Base-by-base conservation (phyloP, 2,329 filamentous ascomycete species). In the Aphanocladium album region DNA sequence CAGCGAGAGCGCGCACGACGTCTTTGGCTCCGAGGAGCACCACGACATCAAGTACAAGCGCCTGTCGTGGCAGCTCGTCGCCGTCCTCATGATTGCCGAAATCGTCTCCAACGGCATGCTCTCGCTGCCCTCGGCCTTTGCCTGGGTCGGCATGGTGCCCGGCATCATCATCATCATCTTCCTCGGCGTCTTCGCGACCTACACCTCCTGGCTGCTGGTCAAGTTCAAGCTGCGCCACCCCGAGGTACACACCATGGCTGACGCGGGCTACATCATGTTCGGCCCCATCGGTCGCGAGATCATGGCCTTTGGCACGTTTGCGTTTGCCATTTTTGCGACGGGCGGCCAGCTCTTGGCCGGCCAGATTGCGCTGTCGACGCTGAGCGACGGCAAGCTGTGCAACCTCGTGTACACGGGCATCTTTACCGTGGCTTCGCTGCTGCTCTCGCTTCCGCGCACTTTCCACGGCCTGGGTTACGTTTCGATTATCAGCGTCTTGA, bases 181-280 rank as follows among this genome's bases (percentile, higher is more conserved):
- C 65, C 74, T 82, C 9, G 80, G 80, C 35, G 66, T 76, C 9
- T 81, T 82, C 60, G 79, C 79, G 1, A 78, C 79, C 2, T 83
- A 80, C 65, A 82, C 80, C 0, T 76, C 75, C 27, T 80, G 74
- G 69, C 66, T 80, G 19, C 72, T 82, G 9, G 77, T 81, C 37
- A 67, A 78, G 60, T 84, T 84, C 72, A 84, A 84, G 66, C 64
- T 82, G 35, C 72, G 74, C 16, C 82, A 84, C 65, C 78, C 79
- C 1, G 75, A 83, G 62, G 81, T 84, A 3, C 83, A 85, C 65
- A 79, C 79, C 56, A 84, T 84, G 72, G 82, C 82, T 46, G 82
- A 85, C 63, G 82, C 80, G 0, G 82, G 82, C 17, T 71, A 70
- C 46, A 77, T 84, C 57, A 73, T 85, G 21, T 82, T 83, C 59